phyloP scores from a whole-genome alignment of 192 early-diverging fungal species.

The Backusella sp. region DNA sequence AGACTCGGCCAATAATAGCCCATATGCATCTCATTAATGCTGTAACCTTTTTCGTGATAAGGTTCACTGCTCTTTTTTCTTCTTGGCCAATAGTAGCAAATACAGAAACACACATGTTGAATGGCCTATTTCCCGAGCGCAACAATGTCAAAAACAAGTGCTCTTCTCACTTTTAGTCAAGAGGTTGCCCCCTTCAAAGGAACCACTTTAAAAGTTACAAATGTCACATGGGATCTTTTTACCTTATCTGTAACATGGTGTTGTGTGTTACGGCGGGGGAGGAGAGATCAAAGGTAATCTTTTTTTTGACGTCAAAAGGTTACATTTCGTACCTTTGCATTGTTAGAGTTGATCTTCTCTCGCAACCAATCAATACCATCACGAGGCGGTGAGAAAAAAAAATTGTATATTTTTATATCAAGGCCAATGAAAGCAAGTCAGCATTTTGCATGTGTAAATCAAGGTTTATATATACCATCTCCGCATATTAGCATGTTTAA shows the following conservation, averaged over 20 bases:
- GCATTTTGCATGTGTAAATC: neutral
- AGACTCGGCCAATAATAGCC: neutral
- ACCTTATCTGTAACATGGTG: neutral
- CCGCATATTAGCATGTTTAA: neutral
- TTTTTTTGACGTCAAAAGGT: neutral
- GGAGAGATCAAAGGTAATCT: neutral
- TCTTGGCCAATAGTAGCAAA: neutral
- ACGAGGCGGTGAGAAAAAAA: slow-evolving; percentile 3
- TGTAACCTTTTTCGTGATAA: neutral
- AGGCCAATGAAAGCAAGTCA: neutral
- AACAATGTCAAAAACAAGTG: neutral
- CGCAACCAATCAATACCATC: neutral
- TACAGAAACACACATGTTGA: neutral
- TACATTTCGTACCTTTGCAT: neutral
- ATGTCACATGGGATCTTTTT: neutral
- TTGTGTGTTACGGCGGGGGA: neutral
- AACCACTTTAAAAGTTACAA: no score
- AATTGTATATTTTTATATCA: neutral
- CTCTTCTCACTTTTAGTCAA: neutral
- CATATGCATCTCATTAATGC: neutral
- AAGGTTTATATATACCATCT: neutral
- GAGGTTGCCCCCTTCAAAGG: no score
- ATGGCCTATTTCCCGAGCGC: neutral
- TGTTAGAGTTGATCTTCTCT: neutral
- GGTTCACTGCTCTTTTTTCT: neutral